Evolutionary conservation across 495 filamentous ascomycete species (phyloP).

Genomic region (Aspergillus taichungensis): DNA sequence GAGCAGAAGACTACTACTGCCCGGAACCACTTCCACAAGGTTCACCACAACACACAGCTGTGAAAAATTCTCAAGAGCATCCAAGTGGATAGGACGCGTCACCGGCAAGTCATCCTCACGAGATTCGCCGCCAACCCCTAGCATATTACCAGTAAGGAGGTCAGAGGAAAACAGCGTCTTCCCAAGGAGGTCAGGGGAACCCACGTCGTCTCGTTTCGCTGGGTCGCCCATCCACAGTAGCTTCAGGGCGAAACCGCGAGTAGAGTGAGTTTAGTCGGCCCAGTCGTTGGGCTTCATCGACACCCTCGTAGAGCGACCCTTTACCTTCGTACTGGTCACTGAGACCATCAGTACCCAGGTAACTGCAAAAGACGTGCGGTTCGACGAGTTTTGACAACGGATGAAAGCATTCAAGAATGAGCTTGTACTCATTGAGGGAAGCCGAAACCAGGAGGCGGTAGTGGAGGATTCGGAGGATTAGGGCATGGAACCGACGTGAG

Average conservation of each 20-base stretch:
- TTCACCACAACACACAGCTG: conserved; percentile 61
- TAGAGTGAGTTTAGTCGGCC: conserved; percentile 37
- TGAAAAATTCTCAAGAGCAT: conserved; percentile 59
- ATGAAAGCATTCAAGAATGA: conserved; percentile 72
- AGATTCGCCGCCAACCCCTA: conserved; percentile 14
- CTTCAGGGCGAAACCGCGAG: conserved; percentile 53
- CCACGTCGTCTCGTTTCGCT: conserved; percentile 12
- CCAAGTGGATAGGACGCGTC: conserved; percentile 53
- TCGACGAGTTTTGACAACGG: conserved; percentile 59
- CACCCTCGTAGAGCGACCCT: conserved; percentile 32
- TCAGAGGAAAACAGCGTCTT: conserved; percentile 24
- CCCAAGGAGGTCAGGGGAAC: neutral
- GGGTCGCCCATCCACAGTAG: conserved; percentile 34
- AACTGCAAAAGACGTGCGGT: conserved; percentile 60
- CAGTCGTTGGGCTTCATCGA: conserved; percentile 19
- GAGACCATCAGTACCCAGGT: conserved; percentile 49
- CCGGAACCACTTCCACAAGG: conserved; percentile 56
- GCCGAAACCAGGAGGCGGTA: conserved; percentile 51
- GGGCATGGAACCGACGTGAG: conserved; percentile 56
- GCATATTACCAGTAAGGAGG: conserved; percentile 12
- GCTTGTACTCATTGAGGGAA: conserved; percentile 46
- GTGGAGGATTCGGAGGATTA: conserved; percentile 60
- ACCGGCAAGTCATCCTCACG: conserved; percentile 1
- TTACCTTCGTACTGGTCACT: conserved; percentile 28
- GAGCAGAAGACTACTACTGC: conserved; percentile 44